Evolutionary conservation across 768 basidiomycete genomes (phyloP), one percentile per base, ranked within the genome.

Genomic region (Amanita jacksonii): DNA sequence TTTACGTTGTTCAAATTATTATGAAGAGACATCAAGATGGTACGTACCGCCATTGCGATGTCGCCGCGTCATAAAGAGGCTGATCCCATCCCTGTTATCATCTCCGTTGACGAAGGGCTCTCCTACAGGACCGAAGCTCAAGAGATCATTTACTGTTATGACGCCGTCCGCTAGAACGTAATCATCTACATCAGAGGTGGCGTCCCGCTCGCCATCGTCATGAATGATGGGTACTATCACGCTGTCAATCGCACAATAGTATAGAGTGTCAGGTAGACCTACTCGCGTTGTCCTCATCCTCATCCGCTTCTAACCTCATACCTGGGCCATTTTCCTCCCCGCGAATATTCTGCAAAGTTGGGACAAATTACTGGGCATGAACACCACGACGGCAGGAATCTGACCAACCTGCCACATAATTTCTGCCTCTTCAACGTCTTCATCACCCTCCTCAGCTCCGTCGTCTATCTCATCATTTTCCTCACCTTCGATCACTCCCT

Each of bases 171-270:
- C 67, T 10, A 61, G 52, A 3, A 57, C 69, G 40, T 65, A 81
- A 67, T 80, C 81, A 51, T 81, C 77, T 41, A 79, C 81, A 50
- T 81, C 79, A 8, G 81, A 84, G 34, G 64, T 66, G 58, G 74
- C 62, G 47, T 80, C 82, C 3, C 70, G 77, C 45, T 76, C 79
- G 49, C 77, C 77, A 33, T 75, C 77, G 43, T 74, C 73, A 38
- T 77, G 77, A 32, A 79, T 73, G 38, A 79, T 70, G 53, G 76
- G 75, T 35, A 81, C 76, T 4, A 68, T 68, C 50, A 43, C 9
- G 7, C 27, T n/a, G 22, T 50, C 36, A 49, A 35, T 6, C 12
- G 12, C 6, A 28, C 33, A 20, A 7, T 19, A 9, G 37, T 31
- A 45, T 7, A 40, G 5, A 32, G 9, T 3, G 38, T 9, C 39